phyloP scores from a whole-genome alignment of 768 basidiomycete genomes.

The Leccinellum luteum region DNA sequence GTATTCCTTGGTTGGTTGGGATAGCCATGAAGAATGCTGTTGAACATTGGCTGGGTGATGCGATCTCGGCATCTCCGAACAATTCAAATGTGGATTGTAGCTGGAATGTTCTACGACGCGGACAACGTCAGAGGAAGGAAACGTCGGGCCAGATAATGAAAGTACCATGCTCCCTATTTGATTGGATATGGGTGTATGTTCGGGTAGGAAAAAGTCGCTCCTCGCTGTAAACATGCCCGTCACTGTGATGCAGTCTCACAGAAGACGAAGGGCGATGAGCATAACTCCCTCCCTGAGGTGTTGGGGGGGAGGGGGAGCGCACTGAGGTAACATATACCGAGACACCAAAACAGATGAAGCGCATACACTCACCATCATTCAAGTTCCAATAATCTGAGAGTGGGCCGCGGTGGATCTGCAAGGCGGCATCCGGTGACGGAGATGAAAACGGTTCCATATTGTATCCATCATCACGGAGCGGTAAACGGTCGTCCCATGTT shows the following conservation, averaged over 20 bases:
- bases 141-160: not conserved
- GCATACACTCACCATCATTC: slow-evolving; percentile 29
- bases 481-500: not conserved
- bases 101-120: slow-evolving; percentile 5
- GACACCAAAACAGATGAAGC: not conserved
- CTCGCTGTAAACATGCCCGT: not conserved
- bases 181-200: not conserved
- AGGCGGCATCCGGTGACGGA: slow-evolving; percentile 7
- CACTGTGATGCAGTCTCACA: not conserved
- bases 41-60: not conserved
- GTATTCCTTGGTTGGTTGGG: not conserved
- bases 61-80: not conserved
- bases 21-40: not conserved
- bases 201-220: not conserved
- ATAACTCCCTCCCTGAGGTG: slow-evolving; percentile 16
- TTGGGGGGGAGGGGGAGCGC: slow-evolving; percentile 36
- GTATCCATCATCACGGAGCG: not conserved
- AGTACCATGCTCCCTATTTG: not conserved
- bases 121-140: not conserved
- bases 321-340: slow-evolving; percentile 29
- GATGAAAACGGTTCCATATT: slow-evolving; percentile 3
- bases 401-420: slow-evolving; percentile 3
- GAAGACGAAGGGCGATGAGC: slow-evolving; percentile 3
- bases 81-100: not conserved
- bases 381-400: slow-evolving; percentile 6